Evolutionary conservation across 441 rosid genomes (phyloP).

Genomic region (Francoa sonchifolia): DNA sequence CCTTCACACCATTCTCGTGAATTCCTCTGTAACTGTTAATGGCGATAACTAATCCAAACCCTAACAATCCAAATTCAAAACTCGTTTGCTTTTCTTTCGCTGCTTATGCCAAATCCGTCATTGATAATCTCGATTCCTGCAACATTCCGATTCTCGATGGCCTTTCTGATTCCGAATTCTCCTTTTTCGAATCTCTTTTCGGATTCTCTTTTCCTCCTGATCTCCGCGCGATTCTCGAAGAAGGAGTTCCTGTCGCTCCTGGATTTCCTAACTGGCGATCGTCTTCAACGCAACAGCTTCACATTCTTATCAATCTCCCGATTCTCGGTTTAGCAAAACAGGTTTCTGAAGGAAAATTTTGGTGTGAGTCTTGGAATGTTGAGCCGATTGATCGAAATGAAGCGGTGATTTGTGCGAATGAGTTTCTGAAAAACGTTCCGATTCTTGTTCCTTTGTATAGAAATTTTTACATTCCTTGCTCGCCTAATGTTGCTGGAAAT

Average conservation of each 20-base stretch:
- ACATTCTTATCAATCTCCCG: constrained; percentile 36
- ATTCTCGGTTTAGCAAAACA: constrained; percentile 29
- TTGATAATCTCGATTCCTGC: constrained; percentile 36
- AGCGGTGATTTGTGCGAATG: constrained; percentile 20
- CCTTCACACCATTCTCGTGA: no score
- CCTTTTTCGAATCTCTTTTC: constrained; percentile 37
- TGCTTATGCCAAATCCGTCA: constrained; percentile 46
- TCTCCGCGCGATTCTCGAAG: constrained; percentile 67
- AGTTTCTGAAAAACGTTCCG: constrained; percentile 29
- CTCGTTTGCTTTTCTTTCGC: constrained; percentile 53
- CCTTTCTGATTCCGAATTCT: constrained; percentile 49
- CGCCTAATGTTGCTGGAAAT: constrained; percentile 47
- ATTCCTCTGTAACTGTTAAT: no score
- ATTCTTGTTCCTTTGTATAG: constrained; percentile 49
- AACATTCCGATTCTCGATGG: constrained; percentile 45
- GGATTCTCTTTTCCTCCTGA: constrained; percentile 69
- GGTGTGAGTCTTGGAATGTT: constrained; percentile 65
- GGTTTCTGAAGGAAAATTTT: constrained; percentile 32
- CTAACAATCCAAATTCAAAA: constrained; percentile 18
- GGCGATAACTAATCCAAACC: no score
- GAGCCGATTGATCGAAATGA: constrained; percentile 21
- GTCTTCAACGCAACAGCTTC: constrained; percentile 49
- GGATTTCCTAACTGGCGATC: constrained; percentile 74
- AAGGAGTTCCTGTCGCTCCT: constrained; percentile 61
- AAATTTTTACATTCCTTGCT: constrained; percentile 50